Evolutionary conservation across 352 stramenopile genomes (phyloP).

Genomic region (Globisporangium orthogonon): DNA sequence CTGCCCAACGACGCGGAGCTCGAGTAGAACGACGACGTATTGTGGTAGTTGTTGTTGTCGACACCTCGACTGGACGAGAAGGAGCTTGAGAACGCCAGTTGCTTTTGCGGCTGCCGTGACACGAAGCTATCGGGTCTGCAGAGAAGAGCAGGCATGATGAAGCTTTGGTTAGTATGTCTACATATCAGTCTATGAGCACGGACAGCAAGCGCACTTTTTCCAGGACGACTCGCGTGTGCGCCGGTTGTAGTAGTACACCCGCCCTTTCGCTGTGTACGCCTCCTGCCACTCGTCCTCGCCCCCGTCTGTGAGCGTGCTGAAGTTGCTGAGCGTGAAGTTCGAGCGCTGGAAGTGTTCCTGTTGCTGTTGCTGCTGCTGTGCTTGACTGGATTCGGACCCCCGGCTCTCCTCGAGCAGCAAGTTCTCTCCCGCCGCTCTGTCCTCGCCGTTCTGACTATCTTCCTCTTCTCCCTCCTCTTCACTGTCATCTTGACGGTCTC

Average conservation of each 20-base stretch:
- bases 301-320: constrained; percentile 7
- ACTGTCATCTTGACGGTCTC: constrained; percentile 7
- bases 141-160: not conserved
- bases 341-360: not conserved
- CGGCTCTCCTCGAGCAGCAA: not conserved
- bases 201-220: constrained; percentile 42
- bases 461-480: constrained; percentile 14
- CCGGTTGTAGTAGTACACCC: constrained; percentile 88
- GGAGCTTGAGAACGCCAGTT: constrained; percentile 4
- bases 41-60: constrained; percentile 21
- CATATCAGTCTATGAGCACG: no score
- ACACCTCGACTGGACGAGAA: constrained; percentile 9
- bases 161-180: no score
- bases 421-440: not conserved
- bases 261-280: constrained; percentile 76
- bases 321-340: constrained; percentile 15
- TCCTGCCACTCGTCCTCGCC: constrained; percentile 65
- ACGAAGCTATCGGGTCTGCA: constrained; percentile 14
- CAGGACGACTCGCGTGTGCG: constrained; percentile 80
- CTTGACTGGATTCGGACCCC: not conserved
- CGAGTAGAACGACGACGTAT: constrained; percentile 8
- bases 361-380: not conserved
- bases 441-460: constrained; percentile 1
- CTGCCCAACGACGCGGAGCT: not conserved
- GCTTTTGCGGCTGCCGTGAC: constrained; percentile 3